phyloP scores from a whole-genome alignment of 1,284 basidiomycete species.

The Moesziomyces sp. region DNA sequence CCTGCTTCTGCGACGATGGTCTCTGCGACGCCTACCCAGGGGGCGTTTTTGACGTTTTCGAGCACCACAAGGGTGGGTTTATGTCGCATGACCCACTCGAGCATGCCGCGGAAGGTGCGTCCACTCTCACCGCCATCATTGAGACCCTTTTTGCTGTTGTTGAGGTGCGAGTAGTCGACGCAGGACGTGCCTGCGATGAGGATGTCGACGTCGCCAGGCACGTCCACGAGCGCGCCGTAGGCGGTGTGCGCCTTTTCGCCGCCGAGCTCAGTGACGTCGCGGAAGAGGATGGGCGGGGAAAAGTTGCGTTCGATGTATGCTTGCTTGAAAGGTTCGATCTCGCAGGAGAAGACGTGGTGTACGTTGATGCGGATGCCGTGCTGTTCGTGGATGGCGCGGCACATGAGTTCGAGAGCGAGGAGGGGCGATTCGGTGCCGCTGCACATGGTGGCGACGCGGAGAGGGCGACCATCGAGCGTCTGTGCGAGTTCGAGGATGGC shows the following conservation, averaged over 20 bases:
- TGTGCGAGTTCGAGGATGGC: constrained; percentile 70
- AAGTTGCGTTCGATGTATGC: constrained; percentile 98
- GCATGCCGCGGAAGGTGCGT: constrained; percentile 74
- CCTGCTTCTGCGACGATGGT: constrained; percentile 78
- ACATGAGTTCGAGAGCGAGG: constrained; percentile 86
- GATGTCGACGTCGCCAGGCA: constrained; percentile 87
- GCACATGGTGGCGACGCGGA: constrained; percentile 96
- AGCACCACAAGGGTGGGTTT: constrained; percentile 88
- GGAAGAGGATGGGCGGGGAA: constrained; percentile 84
- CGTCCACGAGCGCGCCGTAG: constrained; percentile 84
- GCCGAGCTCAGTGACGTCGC: constrained; percentile 90
- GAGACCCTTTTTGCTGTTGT: constrained; percentile 84
- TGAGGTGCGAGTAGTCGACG: constrained; percentile 94
- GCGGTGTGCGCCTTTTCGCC: constrained; percentile 76
- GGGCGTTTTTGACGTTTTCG: constrained; percentile 92
- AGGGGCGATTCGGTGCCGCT: constrained; percentile 95
- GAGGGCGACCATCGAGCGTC: constrained; percentile 80
- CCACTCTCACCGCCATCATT: constrained; percentile 63
- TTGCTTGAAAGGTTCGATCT: constrained; percentile 98
- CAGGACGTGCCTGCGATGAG: constrained; percentile 93
- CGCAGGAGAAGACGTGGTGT: constrained; percentile 95
- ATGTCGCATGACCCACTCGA: constrained; percentile 88
- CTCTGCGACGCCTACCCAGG: constrained; percentile 81
- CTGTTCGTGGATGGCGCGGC: constrained; percentile 78
- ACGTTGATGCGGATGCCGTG: constrained; percentile 77